Conservation (phyloP, 2,329 filamentous ascomycete genomes). For the Aureobasidium sp. region DNA sequence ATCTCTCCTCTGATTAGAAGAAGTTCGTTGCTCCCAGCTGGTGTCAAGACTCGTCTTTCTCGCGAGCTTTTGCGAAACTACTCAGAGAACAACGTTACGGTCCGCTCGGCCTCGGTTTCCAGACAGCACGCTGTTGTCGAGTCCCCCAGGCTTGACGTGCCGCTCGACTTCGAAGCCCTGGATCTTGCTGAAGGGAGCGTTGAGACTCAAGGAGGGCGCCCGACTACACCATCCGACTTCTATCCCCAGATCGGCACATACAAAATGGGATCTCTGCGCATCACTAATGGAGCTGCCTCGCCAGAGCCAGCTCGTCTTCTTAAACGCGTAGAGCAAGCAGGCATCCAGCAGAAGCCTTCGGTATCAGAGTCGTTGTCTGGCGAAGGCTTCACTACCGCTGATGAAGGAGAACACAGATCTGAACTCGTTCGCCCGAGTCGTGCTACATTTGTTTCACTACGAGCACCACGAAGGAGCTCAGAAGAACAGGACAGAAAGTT, state of each 20-base stretch:
- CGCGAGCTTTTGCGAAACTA: constrained; percentile 18
- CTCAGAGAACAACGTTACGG: constrained; percentile 1
- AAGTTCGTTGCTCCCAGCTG: constrained; percentile 35
- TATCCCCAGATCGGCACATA: constrained; percentile 35
- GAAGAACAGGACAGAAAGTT: not conserved
- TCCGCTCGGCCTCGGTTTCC: not conserved
- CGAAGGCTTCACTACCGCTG: constrained; percentile 8
- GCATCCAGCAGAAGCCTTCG: not conserved
- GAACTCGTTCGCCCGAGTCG: constrained; percentile 18
- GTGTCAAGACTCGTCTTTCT: constrained; percentile 23
- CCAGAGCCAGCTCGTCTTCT: constrained; percentile 33
- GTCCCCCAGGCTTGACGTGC: constrained; percentile 3
- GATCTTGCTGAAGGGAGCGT: constrained; percentile 19
- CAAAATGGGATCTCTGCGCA: constrained; percentile 35
- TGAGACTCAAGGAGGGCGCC: constrained; percentile 1
- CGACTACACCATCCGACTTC: constrained; percentile 25
- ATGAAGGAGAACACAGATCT: constrained; percentile 15
- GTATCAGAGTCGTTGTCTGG: not conserved
- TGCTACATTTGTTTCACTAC: constrained; percentile 13
- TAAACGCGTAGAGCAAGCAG: not conserved
- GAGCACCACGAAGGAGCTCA: not conserved
- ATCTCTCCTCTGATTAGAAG: constrained; percentile 25
- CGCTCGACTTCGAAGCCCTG: constrained; percentile 18
- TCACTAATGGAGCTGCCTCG: constrained; percentile 41
- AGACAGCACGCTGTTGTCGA: not conserved